Evolutionary conservation across 2,329 filamentous ascomycete species (phyloP), one percentile per base, ranked within the genome.

Genomic region (Colletotrichum simmondsii): DNA sequence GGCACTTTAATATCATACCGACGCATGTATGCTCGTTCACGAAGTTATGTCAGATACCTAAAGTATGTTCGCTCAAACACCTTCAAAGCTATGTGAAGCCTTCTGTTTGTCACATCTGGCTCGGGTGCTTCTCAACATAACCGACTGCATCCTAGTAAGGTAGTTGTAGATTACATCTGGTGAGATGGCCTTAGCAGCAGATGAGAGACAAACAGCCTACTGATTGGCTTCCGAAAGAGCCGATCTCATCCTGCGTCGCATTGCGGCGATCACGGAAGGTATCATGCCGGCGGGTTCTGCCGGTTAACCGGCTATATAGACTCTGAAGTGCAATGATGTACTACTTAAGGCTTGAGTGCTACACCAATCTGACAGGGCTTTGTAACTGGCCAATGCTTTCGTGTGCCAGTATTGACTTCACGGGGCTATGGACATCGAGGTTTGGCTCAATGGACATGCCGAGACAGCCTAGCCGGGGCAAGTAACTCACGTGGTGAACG

Each of bases 231-330:
- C 8, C 24, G 4, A 24, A 11, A 37, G 22, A 42, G 8, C 24
- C 30, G 24, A 22, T 32, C 24, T 24, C 42, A 61, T 30, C 42
- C 30, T 60, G 54, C 14, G 16, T 24, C 56, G 30, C 11, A 19
- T 60, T 46, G 56, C 24, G 59, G n/a, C 54, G 8, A n/a, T 52
- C n/a, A 65, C 62, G 68, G 66, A 68, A 22, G 32, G 32, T 26
- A 8, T n/a, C 10, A 64, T n/a, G 61, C 60, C 67, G 67, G 42
- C 7, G 49, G 67, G 63, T 67, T 71, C 57, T 71, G 46, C 68
- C 68, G 68, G 46, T 16, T 19, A n/a, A 46, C 26, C 64, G 68
- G 46, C 64, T 71, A 67, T 67, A 49, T 61, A n/a, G 8, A 6
- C n/a, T 12, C 7, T 42, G 67, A 24, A 71, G 54, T 67, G 63